Evolutionary conservation across 2,329 filamentous ascomycete species (phyloP).

Genomic region (Botryotinia calthae): DNA sequence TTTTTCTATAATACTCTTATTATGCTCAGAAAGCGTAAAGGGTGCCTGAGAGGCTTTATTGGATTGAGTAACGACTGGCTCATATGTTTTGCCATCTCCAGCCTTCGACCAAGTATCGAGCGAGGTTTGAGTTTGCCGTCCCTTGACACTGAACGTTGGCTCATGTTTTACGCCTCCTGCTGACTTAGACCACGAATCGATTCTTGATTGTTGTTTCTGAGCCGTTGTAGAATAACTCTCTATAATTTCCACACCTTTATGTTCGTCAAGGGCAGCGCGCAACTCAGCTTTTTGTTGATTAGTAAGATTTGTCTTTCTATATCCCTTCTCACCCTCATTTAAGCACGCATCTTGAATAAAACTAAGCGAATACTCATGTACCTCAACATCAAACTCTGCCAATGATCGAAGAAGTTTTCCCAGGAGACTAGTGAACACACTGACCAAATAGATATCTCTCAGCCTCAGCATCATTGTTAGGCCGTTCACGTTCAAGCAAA

Average conservation of each 20-base stretch:
- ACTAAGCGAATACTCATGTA: slow-evolving; percentile 57
- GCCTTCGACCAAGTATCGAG: slow-evolving; percentile 20
- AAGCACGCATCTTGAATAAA: slow-evolving; percentile 65
- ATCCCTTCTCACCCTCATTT: slow-evolving; percentile 53
- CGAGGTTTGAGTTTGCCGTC: slow-evolving; percentile 15
- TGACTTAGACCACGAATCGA: slow-evolving; percentile 62
- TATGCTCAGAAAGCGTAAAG: slow-evolving; percentile 16
- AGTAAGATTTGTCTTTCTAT: slow-evolving; percentile 74
- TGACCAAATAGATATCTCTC: slow-evolving; percentile 81
- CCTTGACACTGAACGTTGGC: slow-evolving; percentile 10
- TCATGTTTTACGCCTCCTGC: slow-evolving; percentile 35
- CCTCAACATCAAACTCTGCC: slow-evolving; percentile 71
- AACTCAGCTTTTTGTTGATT: slow-evolving; percentile 83
- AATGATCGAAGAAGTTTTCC: slow-evolving; percentile 80
- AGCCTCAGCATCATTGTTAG: slow-evolving; percentile 88
- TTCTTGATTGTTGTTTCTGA: slow-evolving; percentile 54
- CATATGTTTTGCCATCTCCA: slow-evolving; percentile 34
- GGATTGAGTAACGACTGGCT: slow-evolving; percentile 27
- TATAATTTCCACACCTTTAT: slow-evolving; percentile 51
- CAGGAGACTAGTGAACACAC: slow-evolving; percentile 76
- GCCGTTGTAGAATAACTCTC: slow-evolving; percentile 47
- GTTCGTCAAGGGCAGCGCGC: slow-evolving; percentile 59
- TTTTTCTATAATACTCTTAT: slow-evolving; percentile 31
- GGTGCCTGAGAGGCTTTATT: neutral
- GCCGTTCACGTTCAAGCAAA: slow-evolving; percentile 61